Base-by-base conservation (phyloP, 73 alveolate genomes). In the Tetrahymena elliotti region DNA sequence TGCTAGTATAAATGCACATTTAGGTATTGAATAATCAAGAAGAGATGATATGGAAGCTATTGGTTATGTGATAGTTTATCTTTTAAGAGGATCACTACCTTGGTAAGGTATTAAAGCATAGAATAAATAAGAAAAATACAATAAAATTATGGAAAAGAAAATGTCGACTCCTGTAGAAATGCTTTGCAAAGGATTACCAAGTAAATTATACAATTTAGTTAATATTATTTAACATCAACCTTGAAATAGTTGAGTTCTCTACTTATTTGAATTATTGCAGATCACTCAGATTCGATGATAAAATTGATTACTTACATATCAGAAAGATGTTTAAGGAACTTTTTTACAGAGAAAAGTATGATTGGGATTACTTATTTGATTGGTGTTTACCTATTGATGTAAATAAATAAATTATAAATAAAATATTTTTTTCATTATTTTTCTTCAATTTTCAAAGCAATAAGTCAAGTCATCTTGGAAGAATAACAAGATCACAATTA, bases 1-100 rank as follows among this genome's bases (percentile, higher is more conserved):
- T 84, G 97, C 98, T 15, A 94, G 98, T 54, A 93, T 97, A 16
- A 97, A 97, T 95, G 95, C 98, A 10, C 99, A 96, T 93, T 93
- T 83, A 38, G 99, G 99, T 11, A 84, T 93, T 33, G 98, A 97
- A 47, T 93, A 95, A 36, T 93, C 97, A 88, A 84, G 99, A 68
- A 95, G 99, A 95, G 99, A 97, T 96, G 99, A 97, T 94, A 41
- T 97, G 83, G 98, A 97, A 93, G 97, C 99, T 10, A 93, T 97
- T 7, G 97, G 97, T 3, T 97, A 97, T 96, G 94, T 97, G 7
- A 82, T 96, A 20, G 95, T 97, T 38, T 96, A 96, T 95, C 83
- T 97, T 68, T 93, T 95, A 37, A 97, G 93, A 93, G 99, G 99
- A 9, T 68, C 93, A n/a, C 97, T 97, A 27, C 98, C 98, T 24